Evolutionary conservation across 2,329 filamentous ascomycete species (phyloP).

Genomic region (Fusarium sp.): DNA sequence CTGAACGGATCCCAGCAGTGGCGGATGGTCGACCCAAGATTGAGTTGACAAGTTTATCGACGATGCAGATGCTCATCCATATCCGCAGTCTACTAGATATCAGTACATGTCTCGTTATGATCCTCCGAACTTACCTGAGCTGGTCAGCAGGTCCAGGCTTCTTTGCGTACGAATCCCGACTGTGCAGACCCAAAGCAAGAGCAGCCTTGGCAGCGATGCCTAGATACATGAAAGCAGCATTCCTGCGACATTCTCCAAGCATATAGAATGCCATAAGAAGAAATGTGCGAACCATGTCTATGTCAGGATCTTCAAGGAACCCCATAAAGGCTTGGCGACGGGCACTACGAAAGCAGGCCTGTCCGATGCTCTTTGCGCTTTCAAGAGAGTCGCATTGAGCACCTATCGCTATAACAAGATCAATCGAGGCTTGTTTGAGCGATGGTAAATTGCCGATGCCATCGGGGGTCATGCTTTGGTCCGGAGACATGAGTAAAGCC

Average conservation of each 20-base stretch:
- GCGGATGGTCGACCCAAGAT: slow-evolving; percentile 53
- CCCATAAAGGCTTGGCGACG: slow-evolving; percentile 35
- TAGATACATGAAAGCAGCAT: slow-evolving; percentile 74
- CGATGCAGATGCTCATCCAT: slow-evolving; percentile 53
- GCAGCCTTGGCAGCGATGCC: slow-evolving; percentile 69
- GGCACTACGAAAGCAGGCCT: slow-evolving; percentile 59
- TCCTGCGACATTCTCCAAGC: slow-evolving; percentile 69
- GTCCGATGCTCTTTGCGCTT: slow-evolving; percentile 36
- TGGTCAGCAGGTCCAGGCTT: slow-evolving; percentile 27
- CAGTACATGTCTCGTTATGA: not conserved
- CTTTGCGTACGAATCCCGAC: slow-evolving; percentile 37
- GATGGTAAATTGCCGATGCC: not conserved
- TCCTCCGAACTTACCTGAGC: slow-evolving; percentile 24
- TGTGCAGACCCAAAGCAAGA: slow-evolving; percentile 66
- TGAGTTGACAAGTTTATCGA: slow-evolving; percentile 54
- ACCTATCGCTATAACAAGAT: slow-evolving; percentile 42
- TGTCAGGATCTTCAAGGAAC: slow-evolving; percentile 42
- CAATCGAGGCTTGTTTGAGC: slow-evolving; percentile 20
- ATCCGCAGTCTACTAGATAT: slow-evolving; percentile 44
- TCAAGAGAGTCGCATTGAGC: slow-evolving; percentile 39
- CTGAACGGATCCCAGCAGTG: slow-evolving; percentile 38
- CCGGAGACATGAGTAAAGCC: slow-evolving; percentile 23
- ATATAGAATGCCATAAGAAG: slow-evolving; percentile 78
- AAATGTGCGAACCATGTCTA: slow-evolving; percentile 42
- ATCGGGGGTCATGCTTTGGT: not conserved